Evolutionary conservation across 139 green algal species (phyloP), one percentile per base, ranked within the genome.

Genomic region (Tetradesmus obliquus): DNA sequence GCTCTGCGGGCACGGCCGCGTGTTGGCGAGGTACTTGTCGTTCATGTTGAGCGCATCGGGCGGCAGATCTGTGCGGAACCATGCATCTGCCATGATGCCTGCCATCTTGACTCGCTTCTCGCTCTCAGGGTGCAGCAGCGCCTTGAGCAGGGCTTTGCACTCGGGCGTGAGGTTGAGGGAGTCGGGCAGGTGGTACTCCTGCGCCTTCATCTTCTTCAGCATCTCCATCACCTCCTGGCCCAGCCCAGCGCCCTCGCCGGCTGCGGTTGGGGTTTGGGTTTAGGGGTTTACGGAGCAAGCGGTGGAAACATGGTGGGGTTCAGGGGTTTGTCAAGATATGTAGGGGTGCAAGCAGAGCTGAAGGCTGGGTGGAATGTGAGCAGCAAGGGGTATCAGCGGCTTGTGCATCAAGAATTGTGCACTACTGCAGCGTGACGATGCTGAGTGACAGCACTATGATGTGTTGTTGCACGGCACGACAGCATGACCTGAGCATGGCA

Each of bases 81-180:
- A 99, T 17, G 95, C 93, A 93, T 99, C 95, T 74, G 92, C 55
- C 91, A 97, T 95, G 82, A 99, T 97, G 82, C 95, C 93, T 57
- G 72, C 10, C 58, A 97, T 94, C 74, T 84, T 94, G 24, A 97
- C 88, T 32, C 95, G 92, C 86, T 93, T 88, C 45, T 93, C 84
- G 3, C 92, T 90, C 13, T 93, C 84, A 0, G 90, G 91, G 90
- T 95, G 93, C 22, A 97, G 92, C 91, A 95, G 88, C 24, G 85
- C 62, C 17, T 76, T 74, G 17, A 96, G 89, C 82, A 95, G 88
- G 55, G 90, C 66, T 54, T 80, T 81, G 88, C 91, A 94, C 51
- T 94, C 93, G 24, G 81, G 57, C 32, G 81, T 89, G 22, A 90
- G 82, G 84, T 88, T 76, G n/a, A 90, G 84, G 5, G 76, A 60